A percentile compares a stretch with the other conserved stretches of the same genome.
Evolutionary conservation across 2,329 filamentous ascomycete genomes (phyloP).

Genomic region (Botrytis pseudocinerea): DNA sequence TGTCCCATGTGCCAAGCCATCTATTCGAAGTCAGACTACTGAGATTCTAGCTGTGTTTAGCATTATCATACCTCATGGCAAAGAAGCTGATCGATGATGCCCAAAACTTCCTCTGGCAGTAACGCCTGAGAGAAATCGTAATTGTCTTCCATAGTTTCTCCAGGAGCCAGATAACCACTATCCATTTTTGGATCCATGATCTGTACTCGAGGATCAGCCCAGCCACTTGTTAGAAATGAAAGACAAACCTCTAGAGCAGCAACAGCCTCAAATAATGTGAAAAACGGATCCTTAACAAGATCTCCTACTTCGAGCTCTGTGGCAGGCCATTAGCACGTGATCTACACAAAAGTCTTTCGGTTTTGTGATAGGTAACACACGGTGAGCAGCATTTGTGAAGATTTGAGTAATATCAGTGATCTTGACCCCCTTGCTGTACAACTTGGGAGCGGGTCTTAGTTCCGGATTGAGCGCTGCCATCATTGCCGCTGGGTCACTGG

Average conservation of each 20-base stretch:
- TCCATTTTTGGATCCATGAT: conserved; percentile 99
- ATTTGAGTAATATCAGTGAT: conserved; percentile 59
- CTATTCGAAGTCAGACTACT: conserved; percentile 45
- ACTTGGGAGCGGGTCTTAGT: conserved; percentile 38
- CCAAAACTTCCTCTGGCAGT: conserved; percentile 77
- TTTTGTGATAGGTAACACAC: conserved; percentile 44
- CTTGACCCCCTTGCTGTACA: conserved; percentile 51
- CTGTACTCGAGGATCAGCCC: conserved; percentile 48
- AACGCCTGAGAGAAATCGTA: conserved; percentile 72
- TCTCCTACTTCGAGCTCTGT: conserved; percentile 76
- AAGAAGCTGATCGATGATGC: conserved; percentile 90
- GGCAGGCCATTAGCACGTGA: conserved; percentile 35
- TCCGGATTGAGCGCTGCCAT: conserved; percentile 32
- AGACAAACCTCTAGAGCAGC: conserved; percentile 70
- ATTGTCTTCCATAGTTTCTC: conserved; percentile 78
- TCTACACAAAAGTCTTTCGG: conserved; percentile 2
- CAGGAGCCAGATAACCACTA: conserved; percentile 77
- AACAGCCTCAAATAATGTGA: conserved; percentile 93
- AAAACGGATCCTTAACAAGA: conserved; percentile 89
- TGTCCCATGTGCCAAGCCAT: conserved; percentile 98
- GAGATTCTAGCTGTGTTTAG: background rate
- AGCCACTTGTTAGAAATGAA: background rate
- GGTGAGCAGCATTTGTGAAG: conserved; percentile 54
- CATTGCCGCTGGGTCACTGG: conserved; percentile 30
- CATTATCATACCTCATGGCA: conserved; percentile 71